A percentile compares a stretch with the other conserved stretches of the same genome.
Conservation (phyloP, 2,329 filamentous ascomycete species). For the Aspergillus sp. region DNA sequence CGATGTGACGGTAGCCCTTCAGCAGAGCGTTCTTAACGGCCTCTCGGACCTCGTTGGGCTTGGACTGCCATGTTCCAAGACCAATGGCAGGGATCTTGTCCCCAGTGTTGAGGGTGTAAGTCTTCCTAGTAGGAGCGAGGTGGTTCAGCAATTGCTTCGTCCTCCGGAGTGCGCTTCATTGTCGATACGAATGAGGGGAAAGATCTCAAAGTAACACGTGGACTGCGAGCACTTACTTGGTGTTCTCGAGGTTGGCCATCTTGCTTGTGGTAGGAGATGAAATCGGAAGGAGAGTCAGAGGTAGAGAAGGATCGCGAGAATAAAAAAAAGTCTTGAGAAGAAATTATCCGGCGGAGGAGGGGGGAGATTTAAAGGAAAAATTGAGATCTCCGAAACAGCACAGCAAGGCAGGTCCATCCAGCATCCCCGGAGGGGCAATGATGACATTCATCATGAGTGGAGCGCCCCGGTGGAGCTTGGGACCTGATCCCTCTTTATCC, state of each 20-base stretch:
- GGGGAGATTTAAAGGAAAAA: slow-evolving; percentile 21
- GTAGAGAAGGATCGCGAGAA: background rate
- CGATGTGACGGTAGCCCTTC: slow-evolving; percentile 61
- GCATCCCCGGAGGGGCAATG: slow-evolving; percentile 21
- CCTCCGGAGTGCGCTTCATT: background rate
- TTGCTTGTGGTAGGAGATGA: slow-evolving; percentile 18
- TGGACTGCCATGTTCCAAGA: slow-evolving; percentile 61
- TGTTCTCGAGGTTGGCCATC: slow-evolving; percentile 35
- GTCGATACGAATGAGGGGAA: background rate
- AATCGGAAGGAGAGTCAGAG: background rate
- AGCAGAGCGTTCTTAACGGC: slow-evolving; percentile 56
- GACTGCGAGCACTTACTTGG: slow-evolving; percentile 30
- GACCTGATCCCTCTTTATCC: slow-evolving; percentile 8
- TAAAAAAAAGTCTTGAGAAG: background rate
- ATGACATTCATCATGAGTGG: slow-evolving; percentile 27
- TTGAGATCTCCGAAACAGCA: slow-evolving; percentile 10
- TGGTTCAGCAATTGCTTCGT: slow-evolving; percentile 4
- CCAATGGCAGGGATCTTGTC: slow-evolving; percentile 55
- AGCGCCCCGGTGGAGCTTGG: slow-evolving; percentile 16
- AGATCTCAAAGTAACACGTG: background rate
- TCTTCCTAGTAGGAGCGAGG: slow-evolving; percentile 32
- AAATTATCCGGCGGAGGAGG: slow-evolving; percentile 7
- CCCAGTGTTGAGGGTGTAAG: slow-evolving; percentile 55
- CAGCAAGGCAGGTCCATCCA: slow-evolving; percentile 30
- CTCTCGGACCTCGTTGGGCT: slow-evolving; percentile 55